These are phyloP conservation scores for Tremellales sp. DNA, from an alignment of 1,284 basidiomycete genomes.

Conservation along the genomic window DNA sequence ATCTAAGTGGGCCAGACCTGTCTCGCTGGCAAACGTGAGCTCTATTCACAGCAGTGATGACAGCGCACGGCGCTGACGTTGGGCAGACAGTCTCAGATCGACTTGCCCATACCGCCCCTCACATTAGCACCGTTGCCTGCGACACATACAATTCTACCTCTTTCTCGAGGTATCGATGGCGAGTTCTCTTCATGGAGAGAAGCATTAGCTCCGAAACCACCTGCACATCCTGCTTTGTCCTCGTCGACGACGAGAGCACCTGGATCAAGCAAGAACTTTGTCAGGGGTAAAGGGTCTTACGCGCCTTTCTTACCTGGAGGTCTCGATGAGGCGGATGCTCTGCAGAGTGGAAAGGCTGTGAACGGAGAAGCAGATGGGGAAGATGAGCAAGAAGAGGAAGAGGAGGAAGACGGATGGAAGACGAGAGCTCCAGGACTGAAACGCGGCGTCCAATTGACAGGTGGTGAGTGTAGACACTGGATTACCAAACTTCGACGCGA, in stretches of 20 bases:
- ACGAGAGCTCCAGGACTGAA: constrained; percentile 37
- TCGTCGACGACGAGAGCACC: constrained; percentile 80
- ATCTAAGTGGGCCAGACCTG: constrained; percentile 29
- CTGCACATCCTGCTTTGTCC: constrained; percentile 63
- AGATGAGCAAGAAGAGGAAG: constrained; percentile 35
- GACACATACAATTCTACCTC: constrained; percentile 71
- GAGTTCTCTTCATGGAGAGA: constrained; percentile 75
- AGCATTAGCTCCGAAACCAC: constrained; percentile 50
- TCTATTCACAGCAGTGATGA: background rate
- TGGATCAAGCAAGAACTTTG: constrained; percentile 71
- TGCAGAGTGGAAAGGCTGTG: constrained; percentile 25
- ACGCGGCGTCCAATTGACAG: constrained; percentile 39
- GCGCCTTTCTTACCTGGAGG: constrained; percentile 91
- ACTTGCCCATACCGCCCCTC: constrained; percentile 53
- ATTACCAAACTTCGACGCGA: background rate
- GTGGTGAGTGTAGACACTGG: constrained; percentile 30
- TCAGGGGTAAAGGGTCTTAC: constrained; percentile 85
- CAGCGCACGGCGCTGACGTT: background rate
- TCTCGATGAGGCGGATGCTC: constrained; percentile 48
- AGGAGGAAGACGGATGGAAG: constrained; percentile 46
- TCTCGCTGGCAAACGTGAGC: constrained; percentile 43
- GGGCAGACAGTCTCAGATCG: constrained; percentile 28
- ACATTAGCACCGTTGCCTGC: constrained; percentile 64
- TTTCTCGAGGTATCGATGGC: constrained; percentile 73
- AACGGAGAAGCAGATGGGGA: constrained; percentile 46